Percentiles rank a stretch among this genome's conserved stretches.
phyloP scores from a whole-genome alignment of 2,329 filamentous ascomycete species.

The Elsinoe necatrix region DNA sequence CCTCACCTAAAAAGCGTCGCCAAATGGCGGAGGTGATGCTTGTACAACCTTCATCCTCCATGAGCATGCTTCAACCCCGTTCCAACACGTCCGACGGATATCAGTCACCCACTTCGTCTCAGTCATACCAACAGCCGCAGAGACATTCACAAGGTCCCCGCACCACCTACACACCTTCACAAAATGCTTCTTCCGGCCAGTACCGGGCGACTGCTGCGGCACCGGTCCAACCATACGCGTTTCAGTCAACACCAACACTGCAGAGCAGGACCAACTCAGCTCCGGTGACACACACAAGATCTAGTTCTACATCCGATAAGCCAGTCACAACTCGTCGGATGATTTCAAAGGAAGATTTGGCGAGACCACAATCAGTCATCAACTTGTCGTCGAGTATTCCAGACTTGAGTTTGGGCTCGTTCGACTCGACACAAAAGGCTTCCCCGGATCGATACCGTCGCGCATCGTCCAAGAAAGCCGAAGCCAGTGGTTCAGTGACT shows the following conservation, averaged over 20 bases:
- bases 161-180: slow-evolving; percentile 4
- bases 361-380: slow-evolving; percentile 32
- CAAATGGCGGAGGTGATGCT: slow-evolving; percentile 39
- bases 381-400: slow-evolving; percentile 45
- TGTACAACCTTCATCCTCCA: slow-evolving; percentile 38
- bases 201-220: slow-evolving; percentile 37
- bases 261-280: slow-evolving; percentile 47
- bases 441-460: slow-evolving; percentile 80
- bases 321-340: slow-evolving; percentile 24
- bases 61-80: slow-evolving; percentile 41
- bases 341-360: slow-evolving; percentile 28
- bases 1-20: slow-evolving; percentile 12
- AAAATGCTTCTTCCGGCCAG: slow-evolving; percentile 18
- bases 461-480: slow-evolving; percentile 46
- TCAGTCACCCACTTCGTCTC: not conserved
- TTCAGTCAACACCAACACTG: slow-evolving; percentile 45
- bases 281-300: slow-evolving; percentile 37
- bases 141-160: slow-evolving; percentile 19
- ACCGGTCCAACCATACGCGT: slow-evolving; percentile 44
- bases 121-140: slow-evolving; percentile 13
- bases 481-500: slow-evolving; percentile 37
- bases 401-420: slow-evolving; percentile 47
- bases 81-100: not conserved
- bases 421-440: slow-evolving; percentile 53
- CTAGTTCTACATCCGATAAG: slow-evolving; percentile 43